These are phyloP conservation scores for Naganishia sp. DNA, from an alignment of 1,284 basidiomycete species.

Conservation along the genomic window DNA sequence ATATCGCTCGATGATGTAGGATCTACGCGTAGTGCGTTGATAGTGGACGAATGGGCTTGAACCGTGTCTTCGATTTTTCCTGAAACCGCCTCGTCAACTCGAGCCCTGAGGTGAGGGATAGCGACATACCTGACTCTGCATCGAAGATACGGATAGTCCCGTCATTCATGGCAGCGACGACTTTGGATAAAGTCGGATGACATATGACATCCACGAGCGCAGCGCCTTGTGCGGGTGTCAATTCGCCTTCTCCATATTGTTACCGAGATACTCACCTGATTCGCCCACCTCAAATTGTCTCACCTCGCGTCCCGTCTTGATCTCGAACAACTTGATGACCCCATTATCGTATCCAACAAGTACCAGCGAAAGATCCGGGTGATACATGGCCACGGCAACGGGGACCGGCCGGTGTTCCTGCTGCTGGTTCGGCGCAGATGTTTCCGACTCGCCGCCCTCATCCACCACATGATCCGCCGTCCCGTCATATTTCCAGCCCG, in stretches of 20 bases:
- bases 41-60: conserved; percentile 84
- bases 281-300: conserved; percentile 57
- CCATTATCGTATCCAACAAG: conserved; percentile 85
- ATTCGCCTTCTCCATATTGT: not conserved
- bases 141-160: conserved; percentile 90
- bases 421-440: conserved; percentile 6
- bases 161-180: conserved; percentile 91
- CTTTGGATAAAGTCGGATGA: conserved; percentile 84
- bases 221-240: not conserved
- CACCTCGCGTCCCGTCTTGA: conserved; percentile 79
- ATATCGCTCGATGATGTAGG: conserved; percentile 68
- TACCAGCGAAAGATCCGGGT: conserved; percentile 53
- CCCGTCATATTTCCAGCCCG: conserved; percentile 48
- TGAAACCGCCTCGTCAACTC: conserved; percentile 43
- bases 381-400: conserved; percentile 65
- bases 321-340: conserved; percentile 84
- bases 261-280: conserved; percentile 33
- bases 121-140: conserved; percentile 67
- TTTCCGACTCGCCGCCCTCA: conserved; percentile 1
- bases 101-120: conserved; percentile 7
- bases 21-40: conserved; percentile 87
- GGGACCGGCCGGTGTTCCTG: conserved; percentile 59
- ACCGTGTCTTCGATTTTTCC: conserved; percentile 85
- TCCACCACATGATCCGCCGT: conserved; percentile 20
- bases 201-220: conserved; percentile 62